Evolutionary conservation across 768 basidiomycete genomes (phyloP).

Genomic region (Hortiboletus flavorubellus): DNA sequence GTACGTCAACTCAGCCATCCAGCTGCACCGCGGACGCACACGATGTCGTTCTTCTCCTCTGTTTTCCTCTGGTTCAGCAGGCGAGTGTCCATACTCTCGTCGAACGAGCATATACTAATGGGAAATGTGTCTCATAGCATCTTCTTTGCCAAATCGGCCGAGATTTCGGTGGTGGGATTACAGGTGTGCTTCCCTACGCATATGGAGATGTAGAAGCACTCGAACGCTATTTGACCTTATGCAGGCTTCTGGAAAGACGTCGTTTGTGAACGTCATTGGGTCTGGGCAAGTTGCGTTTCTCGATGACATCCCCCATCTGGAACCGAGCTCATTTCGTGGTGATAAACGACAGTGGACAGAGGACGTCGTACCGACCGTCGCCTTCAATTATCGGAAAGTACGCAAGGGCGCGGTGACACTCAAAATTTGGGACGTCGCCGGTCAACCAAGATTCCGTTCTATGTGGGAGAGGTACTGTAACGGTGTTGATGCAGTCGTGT

Average conservation of each 20-base stretch:
- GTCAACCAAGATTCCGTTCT: slow-evolving; percentile 89
- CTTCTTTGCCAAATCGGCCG: slow-evolving; percentile 85
- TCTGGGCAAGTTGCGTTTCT: slow-evolving; percentile 58
- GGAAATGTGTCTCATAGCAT: slow-evolving; percentile 40
- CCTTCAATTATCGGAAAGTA: slow-evolving; percentile 88
- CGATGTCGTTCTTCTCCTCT: slow-evolving; percentile 49
- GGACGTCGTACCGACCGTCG: slow-evolving; percentile 94
- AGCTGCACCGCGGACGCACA: background rate
- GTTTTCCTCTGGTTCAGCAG: slow-evolving; percentile 58
- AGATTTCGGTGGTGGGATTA: slow-evolving; percentile 88
- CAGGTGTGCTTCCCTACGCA: slow-evolving; percentile 47
- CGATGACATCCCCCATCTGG: background rate
- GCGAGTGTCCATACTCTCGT: slow-evolving; percentile 22
- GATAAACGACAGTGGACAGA: slow-evolving; percentile 71
- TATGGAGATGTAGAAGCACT: background rate
- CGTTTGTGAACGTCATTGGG: slow-evolving; percentile 88
- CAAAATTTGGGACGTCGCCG: slow-evolving; percentile 96
- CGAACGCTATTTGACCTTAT: background rate
- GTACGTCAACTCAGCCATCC: background rate
- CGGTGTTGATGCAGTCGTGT: slow-evolving; percentile 92
- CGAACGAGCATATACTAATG: background rate
- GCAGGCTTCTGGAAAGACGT: slow-evolving; percentile 93
- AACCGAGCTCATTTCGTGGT: background rate
- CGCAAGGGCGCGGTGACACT: slow-evolving; percentile 86
- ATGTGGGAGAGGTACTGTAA: slow-evolving; percentile 96